These are phyloP conservation scores for Tuber umbilicatum DNA, from an alignment of 495 filamentous ascomycete species.

Conservation along the genomic window DNA sequence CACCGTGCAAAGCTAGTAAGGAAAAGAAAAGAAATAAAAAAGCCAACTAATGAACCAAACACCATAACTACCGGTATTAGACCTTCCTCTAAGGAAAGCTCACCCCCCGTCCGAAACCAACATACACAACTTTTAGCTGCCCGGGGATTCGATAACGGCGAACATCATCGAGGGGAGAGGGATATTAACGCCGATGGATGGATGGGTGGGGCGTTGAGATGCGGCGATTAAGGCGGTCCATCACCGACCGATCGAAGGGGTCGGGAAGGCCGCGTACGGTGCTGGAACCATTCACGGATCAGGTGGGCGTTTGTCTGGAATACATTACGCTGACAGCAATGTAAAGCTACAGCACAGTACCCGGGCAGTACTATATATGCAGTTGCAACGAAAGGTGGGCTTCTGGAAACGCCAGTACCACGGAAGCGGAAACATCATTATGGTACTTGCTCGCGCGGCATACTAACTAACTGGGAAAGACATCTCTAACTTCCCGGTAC, in stretches of 20 bases:
- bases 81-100: background rate
- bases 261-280: background rate
- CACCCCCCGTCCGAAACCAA: background rate
- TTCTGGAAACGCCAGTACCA: background rate
- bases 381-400: background rate
- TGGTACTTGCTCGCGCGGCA: background rate
- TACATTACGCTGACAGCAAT: background rate
- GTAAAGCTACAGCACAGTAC: background rate
- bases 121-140: background rate
- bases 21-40: background rate
- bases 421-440: background rate
- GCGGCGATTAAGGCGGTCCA: background rate
- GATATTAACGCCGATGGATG: background rate
- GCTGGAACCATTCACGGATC: background rate
- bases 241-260: background rate
- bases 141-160: background rate
- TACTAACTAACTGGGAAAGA: background rate
- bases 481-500: background rate
- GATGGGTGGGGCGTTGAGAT: background rate
- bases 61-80: background rate
- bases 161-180: background rate
- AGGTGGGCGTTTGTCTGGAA: background rate
- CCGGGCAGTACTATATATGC: background rate
- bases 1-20: background rate
- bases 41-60: background rate